Conservation (phyloP, 768 basidiomycete genomes). For the Trametes gibbosa region DNA sequence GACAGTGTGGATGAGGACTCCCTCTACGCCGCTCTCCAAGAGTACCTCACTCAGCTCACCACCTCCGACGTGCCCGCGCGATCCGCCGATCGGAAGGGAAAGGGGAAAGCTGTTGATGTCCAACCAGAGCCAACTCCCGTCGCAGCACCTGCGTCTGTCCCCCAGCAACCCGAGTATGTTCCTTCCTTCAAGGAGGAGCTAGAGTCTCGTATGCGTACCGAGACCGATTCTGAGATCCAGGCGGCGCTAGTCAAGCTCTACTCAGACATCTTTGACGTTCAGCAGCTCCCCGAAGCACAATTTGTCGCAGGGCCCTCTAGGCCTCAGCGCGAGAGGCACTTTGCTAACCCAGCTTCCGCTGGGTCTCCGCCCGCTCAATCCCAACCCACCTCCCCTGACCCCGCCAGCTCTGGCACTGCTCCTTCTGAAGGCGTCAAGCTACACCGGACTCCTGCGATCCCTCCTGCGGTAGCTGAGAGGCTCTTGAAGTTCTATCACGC, state of each 20-base stretch:
- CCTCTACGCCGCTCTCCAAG: neutral
- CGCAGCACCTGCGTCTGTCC: neutral
- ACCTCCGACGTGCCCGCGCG: neutral
- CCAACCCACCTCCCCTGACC: neutral
- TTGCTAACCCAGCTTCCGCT: neutral
- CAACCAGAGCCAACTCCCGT: neutral
- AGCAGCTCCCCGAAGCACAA: neutral
- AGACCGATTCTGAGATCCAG: conserved; percentile 18
- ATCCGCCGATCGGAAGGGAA: conserved; percentile 19
- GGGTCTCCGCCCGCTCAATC: neutral
- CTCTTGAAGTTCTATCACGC: conserved; percentile 34
- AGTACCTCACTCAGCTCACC: conserved; percentile 2
- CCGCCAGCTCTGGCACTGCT: neutral
- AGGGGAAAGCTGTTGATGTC: conserved; percentile 24
- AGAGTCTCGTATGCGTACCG: conserved; percentile 12
- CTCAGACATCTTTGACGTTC: conserved; percentile 16
- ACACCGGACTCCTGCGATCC: conserved; percentile 19
- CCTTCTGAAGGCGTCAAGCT: conserved; percentile 9
- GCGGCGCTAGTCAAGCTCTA: conserved; percentile 15
- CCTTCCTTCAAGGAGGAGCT: conserved; percentile 18
- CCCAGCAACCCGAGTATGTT: neutral
- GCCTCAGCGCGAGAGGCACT: neutral
- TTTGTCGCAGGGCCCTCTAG: conserved; percentile 4
- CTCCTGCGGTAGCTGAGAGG: conserved; percentile 19
- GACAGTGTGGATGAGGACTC: neutral